Percentiles rank a stretch among this genome's conserved stretches.
Conservation (phyloP, 2,329 filamentous ascomycete species). For the Emydomyces testavorans region DNA sequence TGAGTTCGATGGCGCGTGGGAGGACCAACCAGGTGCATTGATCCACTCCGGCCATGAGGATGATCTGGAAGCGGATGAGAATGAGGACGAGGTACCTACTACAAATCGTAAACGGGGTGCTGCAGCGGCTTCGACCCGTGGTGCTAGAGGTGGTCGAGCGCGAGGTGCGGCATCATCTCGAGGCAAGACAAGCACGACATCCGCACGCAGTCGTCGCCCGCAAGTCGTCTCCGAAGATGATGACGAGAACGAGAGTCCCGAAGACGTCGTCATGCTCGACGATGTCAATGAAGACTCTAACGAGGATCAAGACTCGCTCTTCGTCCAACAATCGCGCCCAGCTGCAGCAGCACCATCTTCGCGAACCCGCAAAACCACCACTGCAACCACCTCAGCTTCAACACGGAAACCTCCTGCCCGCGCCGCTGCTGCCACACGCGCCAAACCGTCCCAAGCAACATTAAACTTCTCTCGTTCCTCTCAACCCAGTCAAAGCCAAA, state of each 20-base stretch:
- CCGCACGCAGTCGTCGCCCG: conserved; percentile 21
- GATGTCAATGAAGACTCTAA: conserved; percentile 25
- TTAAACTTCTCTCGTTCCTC: conserved; percentile 32
- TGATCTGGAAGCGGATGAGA: conserved; percentile 36
- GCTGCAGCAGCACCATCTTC: conserved; percentile 9
- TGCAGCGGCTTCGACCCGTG: conserved; percentile 29
- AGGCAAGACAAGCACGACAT: conserved; percentile 22
- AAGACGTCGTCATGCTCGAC: conserved; percentile 33
- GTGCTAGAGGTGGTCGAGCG: conserved; percentile 18
- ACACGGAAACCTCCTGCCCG: conserved; percentile 20
- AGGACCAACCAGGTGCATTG: conserved; percentile 59
- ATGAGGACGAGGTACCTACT: conserved; percentile 38
- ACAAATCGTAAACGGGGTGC: conserved; percentile 36
- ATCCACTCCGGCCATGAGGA: conserved; percentile 44
- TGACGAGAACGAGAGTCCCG: conserved; percentile 16
- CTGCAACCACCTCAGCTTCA: conserved; percentile 21
- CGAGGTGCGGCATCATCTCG: conserved; percentile 22
- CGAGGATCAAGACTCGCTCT: conserved; percentile 28
- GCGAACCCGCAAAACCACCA: conserved; percentile 17
- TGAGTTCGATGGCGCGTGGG: conserved; percentile 81
- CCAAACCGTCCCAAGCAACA: conserved; percentile 29
- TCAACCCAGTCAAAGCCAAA: conserved; percentile 17
- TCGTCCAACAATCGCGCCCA: conserved; percentile 30
- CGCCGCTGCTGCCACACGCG: conserved; percentile 25
- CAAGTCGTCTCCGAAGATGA: conserved; percentile 25